These are phyloP conservation scores for Lachnellula cervina DNA, from an alignment of 2,329 filamentous ascomycete species.

Conservation along the genomic window DNA sequence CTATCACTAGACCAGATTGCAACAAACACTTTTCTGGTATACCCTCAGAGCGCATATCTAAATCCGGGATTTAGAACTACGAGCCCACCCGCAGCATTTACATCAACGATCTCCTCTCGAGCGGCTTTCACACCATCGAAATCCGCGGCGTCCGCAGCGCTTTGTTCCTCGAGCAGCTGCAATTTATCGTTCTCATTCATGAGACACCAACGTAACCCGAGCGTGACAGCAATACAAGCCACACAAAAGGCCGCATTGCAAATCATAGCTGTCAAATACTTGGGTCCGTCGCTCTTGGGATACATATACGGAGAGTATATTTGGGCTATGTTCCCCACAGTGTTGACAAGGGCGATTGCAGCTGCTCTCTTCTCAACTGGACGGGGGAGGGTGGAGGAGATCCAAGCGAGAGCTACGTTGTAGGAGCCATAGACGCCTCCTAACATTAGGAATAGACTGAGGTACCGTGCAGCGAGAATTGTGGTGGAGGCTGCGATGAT, in stretches of 20 bases:
- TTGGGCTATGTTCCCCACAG: conserved; percentile 16
- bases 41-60: conserved; percentile 9
- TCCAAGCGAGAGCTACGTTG: conserved; percentile 19
- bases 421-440: conserved; percentile 14
- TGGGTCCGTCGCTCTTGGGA: conserved; percentile 15
- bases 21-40: not conserved
- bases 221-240: conserved; percentile 6
- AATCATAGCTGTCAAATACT: conserved; percentile 14
- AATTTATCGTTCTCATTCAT: conserved; percentile 13
- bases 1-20: not conserved
- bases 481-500: conserved; percentile 14
- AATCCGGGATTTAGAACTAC: conserved; percentile 12
- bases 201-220: conserved; percentile 9
- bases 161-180: conserved; percentile 2
- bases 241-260: conserved; percentile 12
- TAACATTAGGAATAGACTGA: conserved; percentile 17
- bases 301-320: conserved; percentile 69
- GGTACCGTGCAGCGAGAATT: conserved; percentile 18
- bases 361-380: conserved; percentile 21
- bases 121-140: not conserved
- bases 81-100: not conserved
- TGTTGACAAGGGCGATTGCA: conserved; percentile 21
- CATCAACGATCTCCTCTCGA: conserved; percentile 10
- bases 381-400: conserved; percentile 15
- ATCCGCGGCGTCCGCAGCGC: not conserved